Evolutionary conservation across 371 early-diverging fungal species (phyloP), one percentile per base, ranked within the genome.

Genomic region (Phascolomyces articulosus): DNA sequence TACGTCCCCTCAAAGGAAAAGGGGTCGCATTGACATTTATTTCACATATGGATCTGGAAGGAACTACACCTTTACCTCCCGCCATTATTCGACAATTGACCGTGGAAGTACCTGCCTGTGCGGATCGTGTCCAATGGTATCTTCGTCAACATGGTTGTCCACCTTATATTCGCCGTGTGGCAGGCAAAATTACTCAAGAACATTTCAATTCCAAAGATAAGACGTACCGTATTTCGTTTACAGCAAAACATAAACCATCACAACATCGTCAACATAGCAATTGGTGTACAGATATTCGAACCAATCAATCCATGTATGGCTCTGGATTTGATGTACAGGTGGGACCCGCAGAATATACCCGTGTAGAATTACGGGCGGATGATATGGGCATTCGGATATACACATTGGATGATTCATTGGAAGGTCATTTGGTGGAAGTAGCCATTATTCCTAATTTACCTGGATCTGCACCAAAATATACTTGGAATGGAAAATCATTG

Each of bases 21-120:
- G 73, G 82, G 2, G 84, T 88, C 8, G 66, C 74, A 34, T 72
- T 79, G 29, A 80, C 77, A 9, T 87, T 83, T 73, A 80, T 88
- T 48, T 80, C 80, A 11, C 87, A 87, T 57, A 71, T 85, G 58
- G 84, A 90, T 54, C 74, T 88, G 67, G 82, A 73, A 29, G 85
- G 85, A 6, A 57, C 67, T 2, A 68, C 83, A 26, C 77, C 77
- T 1, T 31, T 81, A 18, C 87, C 87, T 15, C 63, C 77, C 0
- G 72, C 82, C n/a, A 78, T 84, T 27, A 72, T 81, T 27, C 80
- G 85, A 15, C 66, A 71, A 7, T 62, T 85, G 38, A 76, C 80
- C 1, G 77, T 72, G 26, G 76, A 82, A 28, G 58, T 83, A 40
- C 84, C 85, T 29, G 62, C 74, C n/a, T 77, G 76, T 41, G 73